A percentile compares a stretch with the other conserved stretches of the same genome.
Conservation (phyloP, 495 filamentous ascomycete species). For the Penicillium cinerascens region DNA sequence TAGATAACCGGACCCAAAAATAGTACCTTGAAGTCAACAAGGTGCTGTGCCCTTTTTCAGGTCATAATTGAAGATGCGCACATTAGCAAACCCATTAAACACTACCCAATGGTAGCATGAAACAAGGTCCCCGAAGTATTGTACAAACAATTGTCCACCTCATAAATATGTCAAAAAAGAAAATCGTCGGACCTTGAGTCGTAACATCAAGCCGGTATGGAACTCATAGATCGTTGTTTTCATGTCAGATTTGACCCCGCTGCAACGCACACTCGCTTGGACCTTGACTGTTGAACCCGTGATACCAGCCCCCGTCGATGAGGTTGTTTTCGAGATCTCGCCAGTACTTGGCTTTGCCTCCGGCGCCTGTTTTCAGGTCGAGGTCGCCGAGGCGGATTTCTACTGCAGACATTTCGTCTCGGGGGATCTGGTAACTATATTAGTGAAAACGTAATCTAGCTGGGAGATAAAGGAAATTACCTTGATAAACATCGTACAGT, state of each 20-base stretch:
- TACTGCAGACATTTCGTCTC: conserved; percentile 39
- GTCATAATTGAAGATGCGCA: too few species aligned
- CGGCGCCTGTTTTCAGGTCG: conserved; percentile 74
- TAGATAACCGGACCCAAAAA: too few species aligned
- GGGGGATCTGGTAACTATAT: conserved; percentile 20
- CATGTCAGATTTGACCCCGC: background rate
- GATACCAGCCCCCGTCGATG: conserved; percentile 73
- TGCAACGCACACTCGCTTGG: conserved; percentile 34
- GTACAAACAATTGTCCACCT: background rate
- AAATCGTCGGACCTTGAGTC: background rate
- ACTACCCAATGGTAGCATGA: background rate
- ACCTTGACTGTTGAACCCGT: conserved; percentile 32
- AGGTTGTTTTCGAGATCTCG: conserved; percentile 56
- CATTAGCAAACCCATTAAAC: too few species aligned
- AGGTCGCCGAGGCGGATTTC: conserved; percentile 82
- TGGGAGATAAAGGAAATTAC: conserved; percentile 31
- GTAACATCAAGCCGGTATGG: background rate
- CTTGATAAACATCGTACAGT: conserved; percentile 80
- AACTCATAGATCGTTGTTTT: background rate
- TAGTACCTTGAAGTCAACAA: too few species aligned
- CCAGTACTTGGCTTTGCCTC: conserved; percentile 74
- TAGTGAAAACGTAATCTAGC: background rate
- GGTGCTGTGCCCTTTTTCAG: too few species aligned
- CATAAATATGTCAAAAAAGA: background rate
- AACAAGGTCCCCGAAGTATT: background rate